phyloP scores from a whole-genome alignment of 805 yeast genomes.

The Saccharomycopsis olivae region DNA sequence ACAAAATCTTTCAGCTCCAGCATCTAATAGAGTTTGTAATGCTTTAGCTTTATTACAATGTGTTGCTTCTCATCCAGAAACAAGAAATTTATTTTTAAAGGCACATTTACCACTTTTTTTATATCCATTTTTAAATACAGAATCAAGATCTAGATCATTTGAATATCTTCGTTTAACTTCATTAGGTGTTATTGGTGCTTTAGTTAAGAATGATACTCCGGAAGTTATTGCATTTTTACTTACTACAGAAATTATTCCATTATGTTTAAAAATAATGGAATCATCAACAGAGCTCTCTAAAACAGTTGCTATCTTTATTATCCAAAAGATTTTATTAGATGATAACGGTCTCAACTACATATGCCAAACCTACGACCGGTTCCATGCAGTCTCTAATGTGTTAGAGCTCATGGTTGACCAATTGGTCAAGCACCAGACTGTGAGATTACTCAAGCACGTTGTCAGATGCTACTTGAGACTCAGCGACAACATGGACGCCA shows the following conservation, averaged over 20 bases:
- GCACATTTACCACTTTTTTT: slow-evolving; percentile 89
- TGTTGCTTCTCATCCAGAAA: slow-evolving; percentile 91
- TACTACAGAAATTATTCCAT: slow-evolving; percentile 93
- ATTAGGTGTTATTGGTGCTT: slow-evolving; percentile 92
- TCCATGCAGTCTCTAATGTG: slow-evolving; percentile 87
- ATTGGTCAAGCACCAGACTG: slow-evolving; percentile 63
- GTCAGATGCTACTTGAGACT: slow-evolving; percentile 87
- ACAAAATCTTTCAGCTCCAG: slow-evolving; percentile 73
- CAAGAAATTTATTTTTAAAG: slow-evolving; percentile 70
- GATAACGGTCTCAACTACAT: slow-evolving; percentile 86
- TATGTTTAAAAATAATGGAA: slow-evolving; percentile 92
- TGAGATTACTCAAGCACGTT: slow-evolving; percentile 82
- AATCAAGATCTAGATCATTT: slow-evolving; percentile 83
- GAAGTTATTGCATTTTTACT: slow-evolving; percentile 86
- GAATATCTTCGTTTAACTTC: slow-evolving; percentile 90
- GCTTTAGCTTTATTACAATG: slow-evolving; percentile 92
- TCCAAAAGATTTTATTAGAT: slow-evolving; percentile 85
- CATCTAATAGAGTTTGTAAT: slow-evolving; percentile 89
- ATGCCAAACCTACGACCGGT: slow-evolving; percentile 91
- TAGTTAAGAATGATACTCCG: slow-evolving; percentile 91
- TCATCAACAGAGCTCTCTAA: slow-evolving; percentile 87
- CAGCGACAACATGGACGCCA: slow-evolving; percentile 82
- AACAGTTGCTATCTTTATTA: slow-evolving; percentile 93
- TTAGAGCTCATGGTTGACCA: slow-evolving; percentile 83
- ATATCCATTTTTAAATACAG: slow-evolving; percentile 89